Evolutionary conservation across 169 alveolate genomes (phyloP).

Genomic region (Plasmodium vinckei): DNA sequence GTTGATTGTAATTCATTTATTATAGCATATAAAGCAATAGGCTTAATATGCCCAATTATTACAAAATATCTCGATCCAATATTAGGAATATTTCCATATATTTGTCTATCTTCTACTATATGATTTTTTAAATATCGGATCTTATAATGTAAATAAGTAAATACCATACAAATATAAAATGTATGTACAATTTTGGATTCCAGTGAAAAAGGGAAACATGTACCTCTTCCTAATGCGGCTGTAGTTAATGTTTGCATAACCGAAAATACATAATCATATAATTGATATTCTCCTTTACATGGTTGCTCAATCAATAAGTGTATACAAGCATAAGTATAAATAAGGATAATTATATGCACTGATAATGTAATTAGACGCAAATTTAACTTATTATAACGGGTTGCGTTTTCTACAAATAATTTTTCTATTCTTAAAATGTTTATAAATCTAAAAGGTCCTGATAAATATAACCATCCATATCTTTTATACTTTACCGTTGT

Average conservation of each 20-base stretch:
- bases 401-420: slow-evolving; percentile 21
- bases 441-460: slow-evolving; percentile 68
- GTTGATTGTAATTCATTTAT: slow-evolving; percentile 45
- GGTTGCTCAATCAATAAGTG: slow-evolving; percentile 71
- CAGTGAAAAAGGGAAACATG: slow-evolving; percentile 60
- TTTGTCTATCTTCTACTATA: slow-evolving; percentile 52
- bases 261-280: slow-evolving; percentile 75
- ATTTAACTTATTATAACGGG: slow-evolving; percentile 39
- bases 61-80: slow-evolving; percentile 62
- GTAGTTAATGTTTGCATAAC: slow-evolving; percentile 76
- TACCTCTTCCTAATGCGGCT: slow-evolving; percentile 73
- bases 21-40: slow-evolving; percentile 43
- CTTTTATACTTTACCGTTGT: slow-evolving; percentile 7
- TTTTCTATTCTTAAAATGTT: slow-evolving; percentile 66
- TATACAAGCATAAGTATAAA: slow-evolving; percentile 72
- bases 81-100: slow-evolving; percentile 72
- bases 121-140: slow-evolving; percentile 65
- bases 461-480: slow-evolving; percentile 47
- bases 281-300: slow-evolving; percentile 40
- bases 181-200: slow-evolving; percentile 30
- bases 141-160: slow-evolving; percentile 74
- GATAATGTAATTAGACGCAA: slow-evolving; percentile 37
- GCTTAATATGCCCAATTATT: slow-evolving; percentile 71
- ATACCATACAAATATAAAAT: slow-evolving; percentile 62
- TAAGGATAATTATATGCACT: slow-evolving; percentile 45